Conservation (phyloP, 2,329 filamentous ascomycete species). For the Pseudogymnoascus sp. region DNA sequence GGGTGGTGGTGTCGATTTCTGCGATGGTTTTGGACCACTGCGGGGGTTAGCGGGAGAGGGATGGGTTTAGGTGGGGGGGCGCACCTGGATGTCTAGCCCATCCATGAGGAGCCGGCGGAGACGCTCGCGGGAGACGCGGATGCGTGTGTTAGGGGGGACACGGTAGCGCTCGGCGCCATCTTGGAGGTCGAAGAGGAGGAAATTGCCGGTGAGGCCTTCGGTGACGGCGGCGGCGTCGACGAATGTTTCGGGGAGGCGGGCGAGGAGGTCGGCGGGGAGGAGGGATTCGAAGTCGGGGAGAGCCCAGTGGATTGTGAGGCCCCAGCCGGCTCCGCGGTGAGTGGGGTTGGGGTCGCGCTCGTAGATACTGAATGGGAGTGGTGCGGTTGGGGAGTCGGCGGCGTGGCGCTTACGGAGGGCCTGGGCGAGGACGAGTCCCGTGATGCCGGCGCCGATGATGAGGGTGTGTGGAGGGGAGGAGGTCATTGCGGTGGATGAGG, state of each 20-base stretch:
- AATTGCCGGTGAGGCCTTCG: slow-evolving; percentile 40
- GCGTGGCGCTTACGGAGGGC: slow-evolving; percentile 17
- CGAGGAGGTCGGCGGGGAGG: slow-evolving; percentile 41
- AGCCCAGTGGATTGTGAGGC: slow-evolving; percentile 57
- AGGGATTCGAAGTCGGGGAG: slow-evolving; percentile 44
- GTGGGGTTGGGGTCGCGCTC: slow-evolving; percentile 46
- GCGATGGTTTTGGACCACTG: slow-evolving; percentile 37
- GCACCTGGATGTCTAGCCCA: slow-evolving; percentile 40
- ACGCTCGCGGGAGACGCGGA: slow-evolving; percentile 42
- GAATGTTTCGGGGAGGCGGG: slow-evolving; percentile 42
- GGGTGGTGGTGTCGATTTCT: slow-evolving; percentile 26
- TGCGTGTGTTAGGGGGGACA: slow-evolving; percentile 37
- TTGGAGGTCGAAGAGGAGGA: slow-evolving; percentile 50
- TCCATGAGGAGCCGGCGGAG: slow-evolving; percentile 40
- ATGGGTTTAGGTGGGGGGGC: background rate
- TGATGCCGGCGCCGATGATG: slow-evolving; percentile 30
- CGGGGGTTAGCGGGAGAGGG: background rate
- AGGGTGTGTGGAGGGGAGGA: slow-evolving; percentile 18
- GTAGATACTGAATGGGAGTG: slow-evolving; percentile 47
- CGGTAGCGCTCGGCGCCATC: slow-evolving; percentile 40
- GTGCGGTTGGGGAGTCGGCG: slow-evolving; percentile 23
- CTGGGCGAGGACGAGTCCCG: slow-evolving; percentile 29
- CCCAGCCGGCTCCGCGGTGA: slow-evolving; percentile 51
- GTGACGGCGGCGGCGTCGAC: slow-evolving; percentile 46
- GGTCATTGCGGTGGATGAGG: background rate